These are phyloP conservation scores for Microthlaspi erraticum DNA, from an alignment of 345 rosid species.

Conservation along the genomic window DNA sequence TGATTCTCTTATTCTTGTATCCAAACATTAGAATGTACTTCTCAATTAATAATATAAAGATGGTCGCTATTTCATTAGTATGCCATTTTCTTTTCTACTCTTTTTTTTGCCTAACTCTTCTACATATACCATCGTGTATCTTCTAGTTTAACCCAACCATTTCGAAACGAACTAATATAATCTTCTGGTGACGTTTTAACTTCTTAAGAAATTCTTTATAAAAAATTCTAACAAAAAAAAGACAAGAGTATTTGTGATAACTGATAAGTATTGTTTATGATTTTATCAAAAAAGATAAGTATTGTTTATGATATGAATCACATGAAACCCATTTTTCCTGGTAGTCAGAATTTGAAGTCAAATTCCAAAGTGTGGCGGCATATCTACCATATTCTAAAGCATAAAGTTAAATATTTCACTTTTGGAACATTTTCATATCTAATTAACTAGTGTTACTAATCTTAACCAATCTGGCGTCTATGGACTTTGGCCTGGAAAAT, in stretches of 20 bases:
- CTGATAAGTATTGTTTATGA: too few species aligned
- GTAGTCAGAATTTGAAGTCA: conserved; percentile 35
- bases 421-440: not conserved
- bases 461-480: conserved; percentile 34
- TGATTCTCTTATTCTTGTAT: too few species aligned
- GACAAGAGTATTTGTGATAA: conserved; percentile 20
- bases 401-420: conserved; percentile 17
- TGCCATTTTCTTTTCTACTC: not conserved
- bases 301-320: conserved; percentile 8
- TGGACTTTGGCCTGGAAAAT: conserved; percentile 31
- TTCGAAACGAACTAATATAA: not conserved
- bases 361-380: conserved; percentile 29
- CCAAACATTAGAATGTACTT: too few species aligned
- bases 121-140: too few species aligned
- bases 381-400: conserved; percentile 10
- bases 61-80: too few species aligned
- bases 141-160: not conserved
- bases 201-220: not conserved
- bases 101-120: too few species aligned
- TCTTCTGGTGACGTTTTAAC: conserved; percentile 1
- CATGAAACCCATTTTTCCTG: not conserved
- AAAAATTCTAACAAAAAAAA: not conserved
- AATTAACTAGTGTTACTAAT: conserved; percentile 6
- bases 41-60: too few species aligned
- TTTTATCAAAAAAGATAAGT: too few species aligned